Evolutionary conservation across 1,284 basidiomycete genomes (phyloP).

Genomic region (Irpex sp.): DNA sequence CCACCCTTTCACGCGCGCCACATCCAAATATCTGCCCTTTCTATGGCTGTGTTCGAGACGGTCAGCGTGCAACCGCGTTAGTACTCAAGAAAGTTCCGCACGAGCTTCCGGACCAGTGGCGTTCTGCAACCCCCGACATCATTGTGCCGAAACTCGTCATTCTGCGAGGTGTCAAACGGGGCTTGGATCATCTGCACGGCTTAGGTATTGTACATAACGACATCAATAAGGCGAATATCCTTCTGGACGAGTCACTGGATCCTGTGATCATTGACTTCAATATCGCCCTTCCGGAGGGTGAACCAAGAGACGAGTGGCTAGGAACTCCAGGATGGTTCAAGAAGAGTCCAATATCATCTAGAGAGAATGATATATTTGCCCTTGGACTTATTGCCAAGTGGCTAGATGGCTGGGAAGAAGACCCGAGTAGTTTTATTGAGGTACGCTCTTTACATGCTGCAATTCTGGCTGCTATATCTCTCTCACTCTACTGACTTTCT

Average conservation of each 20-base stretch:
- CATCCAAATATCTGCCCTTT: not conserved
- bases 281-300: not conserved
- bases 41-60: not conserved
- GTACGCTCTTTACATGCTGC: not conserved
- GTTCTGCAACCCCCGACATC: not conserved
- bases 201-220: not conserved
- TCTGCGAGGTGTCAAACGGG: not conserved
- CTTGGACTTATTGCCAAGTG: not conserved
- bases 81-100: not conserved
- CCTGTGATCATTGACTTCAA: not conserved
- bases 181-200: not conserved
- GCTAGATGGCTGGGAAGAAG: not conserved
- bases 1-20: not conserved
- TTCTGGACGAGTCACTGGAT: not conserved
- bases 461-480: not conserved
- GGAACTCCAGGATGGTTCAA: not conserved
- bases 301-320: not conserved
- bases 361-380: not conserved
- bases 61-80: not conserved
- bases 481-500: not conserved
- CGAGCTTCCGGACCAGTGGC: not conserved
- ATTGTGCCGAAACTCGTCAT: not conserved
- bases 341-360: not conserved
- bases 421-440: not conserved
- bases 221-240: not conserved